Evolutionary conservation across 805 yeast genomes (phyloP), one percentile per base, ranked within the genome.

Genomic region (Yarrowia yakushimensis): DNA sequence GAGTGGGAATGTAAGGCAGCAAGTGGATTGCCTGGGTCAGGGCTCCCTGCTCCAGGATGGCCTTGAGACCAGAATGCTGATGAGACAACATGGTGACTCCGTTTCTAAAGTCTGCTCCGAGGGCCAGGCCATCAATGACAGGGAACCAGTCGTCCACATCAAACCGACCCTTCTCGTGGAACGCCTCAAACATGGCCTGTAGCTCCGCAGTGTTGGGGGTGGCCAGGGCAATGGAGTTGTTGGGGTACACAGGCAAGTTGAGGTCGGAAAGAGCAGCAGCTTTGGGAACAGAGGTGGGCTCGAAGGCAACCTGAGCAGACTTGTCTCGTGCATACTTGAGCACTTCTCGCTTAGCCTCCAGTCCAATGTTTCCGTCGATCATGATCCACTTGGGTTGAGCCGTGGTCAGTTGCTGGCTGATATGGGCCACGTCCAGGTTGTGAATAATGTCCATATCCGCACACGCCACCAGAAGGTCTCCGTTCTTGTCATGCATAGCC

Each of bases 371-470:
- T 43, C 90, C 85, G 70, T 90, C 97, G 48, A 86, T 70, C 4
- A 87, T 77, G 8, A 88, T 79, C 25, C 74, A 72, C 10, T 74
- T 72, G 0, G 96, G 88, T 5, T 71, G 66, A 0, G 78, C 71
- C 12, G 69, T 59, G 1, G 66, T 64, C 5, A 90, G 67, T 65
- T 81, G 77, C 0, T 72, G 41, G 2, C 68, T 64, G 2, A 87
- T 77, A 64, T 81, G 82, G 0, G 73, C 71, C 0, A 73, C 57
- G 13, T 83, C 76, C 46, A 82, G 64, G 27, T 77, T 73, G 66
- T 87, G 88, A 22, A 85, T 75, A 10, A 86, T 82, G n/a, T 77
- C 77, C 96, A 91, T 90, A 69, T 89, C 96, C 4, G 96, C 93
- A 69, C 90, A 83, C 0, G 96, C 96, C 17, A 88, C 76, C 2